These are phyloP conservation scores for Apostasia ramifera DNA, from an alignment of 106 monocot genomes.

Conservation along the genomic window DNA sequence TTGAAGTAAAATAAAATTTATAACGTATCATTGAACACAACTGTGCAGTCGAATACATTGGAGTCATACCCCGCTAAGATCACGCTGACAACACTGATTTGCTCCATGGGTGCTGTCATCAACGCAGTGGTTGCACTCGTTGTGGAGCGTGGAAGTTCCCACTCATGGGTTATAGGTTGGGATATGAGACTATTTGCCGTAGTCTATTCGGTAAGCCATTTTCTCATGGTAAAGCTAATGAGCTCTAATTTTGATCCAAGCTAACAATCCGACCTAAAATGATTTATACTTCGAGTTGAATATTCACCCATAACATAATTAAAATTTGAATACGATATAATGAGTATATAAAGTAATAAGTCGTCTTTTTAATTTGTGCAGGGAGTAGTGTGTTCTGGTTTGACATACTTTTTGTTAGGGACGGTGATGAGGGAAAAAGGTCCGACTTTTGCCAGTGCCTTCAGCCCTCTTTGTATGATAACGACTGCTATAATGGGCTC, in stretches of 20 bases:
- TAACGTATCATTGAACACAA: background rate
- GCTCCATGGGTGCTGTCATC: conserved; percentile 9
- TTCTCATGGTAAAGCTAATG: too few species aligned
- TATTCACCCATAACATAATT: too few species aligned
- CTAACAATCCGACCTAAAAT: too few species aligned
- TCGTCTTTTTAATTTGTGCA: background rate
- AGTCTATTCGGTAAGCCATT: conserved; percentile 15
- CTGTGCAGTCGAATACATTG: conserved; percentile 14
- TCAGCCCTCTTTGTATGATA: conserved; percentile 1
- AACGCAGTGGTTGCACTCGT: conserved; percentile 12
- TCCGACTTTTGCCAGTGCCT: conserved; percentile 2
- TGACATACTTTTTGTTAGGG: background rate
- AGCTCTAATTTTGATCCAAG: too few species aligned
- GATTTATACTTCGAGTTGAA: too few species aligned
- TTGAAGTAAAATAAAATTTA: background rate
- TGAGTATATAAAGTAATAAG: too few species aligned
- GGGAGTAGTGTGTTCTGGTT: background rate
- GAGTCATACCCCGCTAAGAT: conserved; percentile 15
- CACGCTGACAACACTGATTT: conserved; percentile 11
- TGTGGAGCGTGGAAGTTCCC: background rate
- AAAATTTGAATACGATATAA: too few species aligned
- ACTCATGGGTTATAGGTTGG: conserved; percentile 13
- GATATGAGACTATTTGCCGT: conserved; percentile 11
- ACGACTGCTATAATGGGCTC: background rate
- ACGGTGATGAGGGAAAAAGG: background rate